Evolutionary conservation across 2,329 filamentous ascomycete genomes (phyloP).

Genomic region (Hypoxylon sp.): DNA sequence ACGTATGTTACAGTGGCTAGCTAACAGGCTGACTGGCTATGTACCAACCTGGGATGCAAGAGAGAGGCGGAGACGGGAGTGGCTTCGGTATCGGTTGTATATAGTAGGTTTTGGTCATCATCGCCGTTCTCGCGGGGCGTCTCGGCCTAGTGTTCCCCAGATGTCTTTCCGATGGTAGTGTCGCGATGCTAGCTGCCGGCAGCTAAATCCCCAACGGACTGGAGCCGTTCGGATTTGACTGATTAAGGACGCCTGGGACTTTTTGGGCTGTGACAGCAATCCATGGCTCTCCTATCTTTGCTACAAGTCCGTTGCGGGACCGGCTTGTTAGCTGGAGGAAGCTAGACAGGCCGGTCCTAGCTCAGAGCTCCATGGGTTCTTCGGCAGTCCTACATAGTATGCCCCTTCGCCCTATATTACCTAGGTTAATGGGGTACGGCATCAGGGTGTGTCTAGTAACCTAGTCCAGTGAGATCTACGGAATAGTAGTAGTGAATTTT

Average conservation of each 20-base stretch:
- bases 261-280: slow-evolving; percentile 23
- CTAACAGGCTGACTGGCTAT: slow-evolving; percentile 4
- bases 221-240: slow-evolving; percentile 16
- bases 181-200: slow-evolving; percentile 21
- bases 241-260: slow-evolving; percentile 23
- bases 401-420: slow-evolving; percentile 13
- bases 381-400: slow-evolving; percentile 37
- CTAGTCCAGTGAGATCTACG: too few relatives aligned
- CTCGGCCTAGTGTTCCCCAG: slow-evolving; percentile 35
- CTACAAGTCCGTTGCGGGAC: slow-evolving; percentile 9
- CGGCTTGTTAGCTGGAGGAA: slow-evolving; percentile 10
- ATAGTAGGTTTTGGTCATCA: slow-evolving; percentile 19
- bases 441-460: too few relatives aligned
- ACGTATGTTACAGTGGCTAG: slow-evolving; percentile 7
- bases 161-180: slow-evolving; percentile 10
- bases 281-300: slow-evolving; percentile 2
- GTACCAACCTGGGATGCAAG: slow-evolving; percentile 26
- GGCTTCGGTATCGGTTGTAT: slow-evolving; percentile 22
- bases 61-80: slow-evolving; percentile 29
- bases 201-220: slow-evolving; percentile 20
- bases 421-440: slow-evolving; percentile 24
- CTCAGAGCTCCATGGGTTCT: background rate
- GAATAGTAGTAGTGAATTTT: too few relatives aligned
- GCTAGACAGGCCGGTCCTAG: background rate
- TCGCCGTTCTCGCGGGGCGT: slow-evolving; percentile 34